phyloP scores from a whole-genome alignment of 495 filamentous ascomycete genomes.

The Mytilinidion resinicola region DNA sequence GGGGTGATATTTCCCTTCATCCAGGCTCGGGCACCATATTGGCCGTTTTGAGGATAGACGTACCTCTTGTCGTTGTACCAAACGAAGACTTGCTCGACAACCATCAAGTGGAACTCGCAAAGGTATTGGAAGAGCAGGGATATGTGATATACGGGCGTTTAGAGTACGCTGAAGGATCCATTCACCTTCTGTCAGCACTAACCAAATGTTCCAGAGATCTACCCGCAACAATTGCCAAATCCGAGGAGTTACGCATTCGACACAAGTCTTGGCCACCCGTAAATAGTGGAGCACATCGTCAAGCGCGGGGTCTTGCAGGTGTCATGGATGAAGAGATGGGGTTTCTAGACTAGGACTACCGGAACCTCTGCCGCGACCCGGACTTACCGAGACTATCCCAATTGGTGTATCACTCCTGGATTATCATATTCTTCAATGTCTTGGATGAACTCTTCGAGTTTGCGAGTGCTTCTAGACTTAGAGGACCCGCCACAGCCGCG shows the following conservation, averaged over 20 bases:
- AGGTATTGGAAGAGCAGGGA: conserved; percentile 59
- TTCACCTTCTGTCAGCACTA: no score
- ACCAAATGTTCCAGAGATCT: conserved; percentile 37
- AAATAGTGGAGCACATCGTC: conserved; percentile 37
- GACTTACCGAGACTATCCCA: no score
- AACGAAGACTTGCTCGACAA: conserved; percentile 80
- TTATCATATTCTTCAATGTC: no score
- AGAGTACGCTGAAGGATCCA: conserved; percentile 43
- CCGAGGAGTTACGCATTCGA: conserved; percentile 39
- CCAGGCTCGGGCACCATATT: conserved; percentile 85
- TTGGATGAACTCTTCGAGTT: no score
- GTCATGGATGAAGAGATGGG: conserved; percentile 55
- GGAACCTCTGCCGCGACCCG: no score
- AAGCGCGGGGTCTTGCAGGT: conserved; percentile 39
- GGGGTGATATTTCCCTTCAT: not conserved
- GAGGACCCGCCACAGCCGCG: no score
- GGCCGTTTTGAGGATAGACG: conserved; percentile 60
- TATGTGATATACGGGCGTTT: conserved; percentile 63
- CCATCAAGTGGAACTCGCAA: conserved; percentile 82
- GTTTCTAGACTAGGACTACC: conserved; percentile 43
- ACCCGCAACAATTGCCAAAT: conserved; percentile 38
- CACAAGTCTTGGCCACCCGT: conserved; percentile 47
- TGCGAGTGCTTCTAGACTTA: no score
- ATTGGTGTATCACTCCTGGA: no score
- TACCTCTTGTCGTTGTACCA: conserved; percentile 77